Percentiles rank a stretch among this genome's conserved stretches.
phyloP scores from a whole-genome alignment of 2,329 filamentous ascomycete species.

The Epicoccum nigrum region DNA sequence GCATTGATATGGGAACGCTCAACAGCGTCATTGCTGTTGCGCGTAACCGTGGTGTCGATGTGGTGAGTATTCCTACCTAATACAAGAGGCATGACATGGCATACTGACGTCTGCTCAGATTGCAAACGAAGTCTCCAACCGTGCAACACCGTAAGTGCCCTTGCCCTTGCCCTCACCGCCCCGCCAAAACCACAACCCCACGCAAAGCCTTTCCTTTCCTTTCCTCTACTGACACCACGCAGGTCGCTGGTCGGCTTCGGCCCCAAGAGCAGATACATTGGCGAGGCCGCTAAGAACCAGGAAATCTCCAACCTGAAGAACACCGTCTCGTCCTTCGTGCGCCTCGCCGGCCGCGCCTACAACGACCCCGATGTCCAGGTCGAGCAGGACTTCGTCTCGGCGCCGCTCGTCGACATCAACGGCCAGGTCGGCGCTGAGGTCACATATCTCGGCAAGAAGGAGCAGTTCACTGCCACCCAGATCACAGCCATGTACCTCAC shows the following conservation, averaged over 20 bases:
- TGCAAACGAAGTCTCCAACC: conserved; percentile 98
- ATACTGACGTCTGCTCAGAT: conserved; percentile 66
- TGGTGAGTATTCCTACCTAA: conserved; percentile 68
- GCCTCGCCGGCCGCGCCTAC: conserved; percentile 84
- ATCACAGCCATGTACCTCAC: conserved; percentile 93
- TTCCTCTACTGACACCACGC: conserved; percentile 20
- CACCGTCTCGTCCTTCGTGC: conserved; percentile 91
- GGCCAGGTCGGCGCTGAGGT: conserved; percentile 96
- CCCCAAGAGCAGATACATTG: conserved; percentile 90
- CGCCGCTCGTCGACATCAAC: conserved; percentile 84
- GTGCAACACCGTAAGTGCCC: conserved; percentile 89
- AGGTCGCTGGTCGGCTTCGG: conserved; percentile 92
- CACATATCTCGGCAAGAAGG: conserved; percentile 90
- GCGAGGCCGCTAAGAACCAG: conserved; percentile 95
- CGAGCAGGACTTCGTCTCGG: conserved; percentile 90
- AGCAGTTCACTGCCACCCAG: conserved; percentile 93
- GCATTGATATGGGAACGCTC: conserved; percentile 93
- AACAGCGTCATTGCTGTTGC: conserved; percentile 98
- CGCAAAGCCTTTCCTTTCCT: conserved; percentile 1
- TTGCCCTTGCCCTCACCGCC: conserved; percentile 25
- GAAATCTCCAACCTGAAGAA: conserved; percentile 99
- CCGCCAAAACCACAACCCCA: not conserved
- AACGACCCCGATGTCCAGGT: conserved; percentile 90
- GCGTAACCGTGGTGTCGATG: conserved; percentile 97
- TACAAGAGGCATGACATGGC: not conserved